Percentiles rank a stretch among this genome's conserved stretches.
Conservation (phyloP, 1,139 yeast genomes). For the Zygoascus sp. region DNA sequence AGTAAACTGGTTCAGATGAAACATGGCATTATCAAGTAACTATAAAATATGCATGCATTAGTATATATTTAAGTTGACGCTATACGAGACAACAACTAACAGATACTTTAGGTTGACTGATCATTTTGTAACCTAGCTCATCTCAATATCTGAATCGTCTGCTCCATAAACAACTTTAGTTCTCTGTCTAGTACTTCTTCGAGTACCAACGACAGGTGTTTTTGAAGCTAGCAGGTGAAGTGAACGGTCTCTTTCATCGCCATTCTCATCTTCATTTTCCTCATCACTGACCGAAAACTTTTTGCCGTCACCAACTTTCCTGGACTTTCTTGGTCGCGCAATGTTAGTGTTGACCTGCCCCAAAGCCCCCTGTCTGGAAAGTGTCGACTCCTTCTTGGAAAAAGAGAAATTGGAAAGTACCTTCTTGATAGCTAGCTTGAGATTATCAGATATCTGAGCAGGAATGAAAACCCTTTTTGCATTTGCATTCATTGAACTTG, state of each 20-base stretch:
- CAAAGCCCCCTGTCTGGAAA: not conserved
- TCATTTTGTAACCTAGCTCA: constrained; percentile 4
- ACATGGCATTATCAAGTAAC: not conserved
- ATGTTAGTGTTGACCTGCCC: not conserved
- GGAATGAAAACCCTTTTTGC: constrained; percentile 46
- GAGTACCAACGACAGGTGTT: not conserved
- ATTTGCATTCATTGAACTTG: constrained; percentile 26
- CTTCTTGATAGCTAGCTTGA: constrained; percentile 19
- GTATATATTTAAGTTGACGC: not conserved
- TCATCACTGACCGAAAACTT: not conserved
- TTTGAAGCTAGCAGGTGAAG: no score
- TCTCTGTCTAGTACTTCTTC: constrained; percentile 11
- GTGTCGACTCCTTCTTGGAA: not conserved
- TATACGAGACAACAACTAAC: not conserved
- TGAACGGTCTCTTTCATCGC: not conserved
- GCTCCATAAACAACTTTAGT: constrained; percentile 11
- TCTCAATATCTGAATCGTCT: constrained; percentile 17
- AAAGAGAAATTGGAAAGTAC: constrained; percentile 7
- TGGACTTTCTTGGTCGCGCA: not conserved
- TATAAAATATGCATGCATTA: constrained; percentile 1
- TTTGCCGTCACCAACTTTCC: no score
- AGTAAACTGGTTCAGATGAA: not conserved
- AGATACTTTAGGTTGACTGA: not conserved
- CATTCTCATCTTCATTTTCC: constrained; percentile 5
- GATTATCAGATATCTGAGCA: constrained; percentile 32